Evolutionary conservation across 495 filamentous ascomycete species (phyloP).

Genomic region (Staphylotrichum longicolle): DNA sequence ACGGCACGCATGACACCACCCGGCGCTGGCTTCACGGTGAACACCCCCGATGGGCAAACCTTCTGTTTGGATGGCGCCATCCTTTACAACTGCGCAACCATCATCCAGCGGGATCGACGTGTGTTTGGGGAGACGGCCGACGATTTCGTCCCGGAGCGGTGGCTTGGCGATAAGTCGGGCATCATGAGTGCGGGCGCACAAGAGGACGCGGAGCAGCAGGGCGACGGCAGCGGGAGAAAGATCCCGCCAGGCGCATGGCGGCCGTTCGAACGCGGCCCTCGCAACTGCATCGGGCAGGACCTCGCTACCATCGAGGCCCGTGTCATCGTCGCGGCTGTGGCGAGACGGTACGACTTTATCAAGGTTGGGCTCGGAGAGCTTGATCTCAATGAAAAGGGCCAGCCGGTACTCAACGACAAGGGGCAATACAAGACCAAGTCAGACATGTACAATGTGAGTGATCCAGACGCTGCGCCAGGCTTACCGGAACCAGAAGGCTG

Average conservation of each 20-base stretch:
- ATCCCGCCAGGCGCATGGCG: constrained; percentile 47
- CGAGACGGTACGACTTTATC: constrained; percentile 42
- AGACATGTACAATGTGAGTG: constrained; percentile 48
- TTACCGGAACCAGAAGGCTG: background rate
- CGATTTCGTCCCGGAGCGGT: constrained; percentile 60
- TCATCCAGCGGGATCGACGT: constrained; percentile 57
- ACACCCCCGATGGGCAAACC: constrained; percentile 55
- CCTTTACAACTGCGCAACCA: constrained; percentile 50
- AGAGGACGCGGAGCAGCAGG: constrained; percentile 27
- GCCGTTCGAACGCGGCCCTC: constrained; percentile 55
- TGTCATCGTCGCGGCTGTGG: constrained; percentile 39
- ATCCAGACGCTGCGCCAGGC: background rate
- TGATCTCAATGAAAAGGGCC: constrained; percentile 37
- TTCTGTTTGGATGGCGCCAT: constrained; percentile 52
- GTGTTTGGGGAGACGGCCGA: constrained; percentile 57
- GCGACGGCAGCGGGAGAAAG: constrained; percentile 6
- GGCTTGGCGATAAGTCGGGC: constrained; percentile 50
- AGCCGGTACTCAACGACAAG: constrained; percentile 36
- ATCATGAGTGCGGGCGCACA: constrained; percentile 24
- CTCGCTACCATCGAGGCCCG: constrained; percentile 48
- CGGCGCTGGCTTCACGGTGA: constrained; percentile 35
- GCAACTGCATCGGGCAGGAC: constrained; percentile 58
- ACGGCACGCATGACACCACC: constrained; percentile 37
- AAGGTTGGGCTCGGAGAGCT: constrained; percentile 48
- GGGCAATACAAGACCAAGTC: constrained; percentile 43